Percentiles rank a stretch among this genome's conserved stretches.
These are phyloP conservation scores for Falciphora oryzae DNA, from an alignment of 2,329 filamentous ascomycete genomes.

Conservation along the genomic window DNA sequence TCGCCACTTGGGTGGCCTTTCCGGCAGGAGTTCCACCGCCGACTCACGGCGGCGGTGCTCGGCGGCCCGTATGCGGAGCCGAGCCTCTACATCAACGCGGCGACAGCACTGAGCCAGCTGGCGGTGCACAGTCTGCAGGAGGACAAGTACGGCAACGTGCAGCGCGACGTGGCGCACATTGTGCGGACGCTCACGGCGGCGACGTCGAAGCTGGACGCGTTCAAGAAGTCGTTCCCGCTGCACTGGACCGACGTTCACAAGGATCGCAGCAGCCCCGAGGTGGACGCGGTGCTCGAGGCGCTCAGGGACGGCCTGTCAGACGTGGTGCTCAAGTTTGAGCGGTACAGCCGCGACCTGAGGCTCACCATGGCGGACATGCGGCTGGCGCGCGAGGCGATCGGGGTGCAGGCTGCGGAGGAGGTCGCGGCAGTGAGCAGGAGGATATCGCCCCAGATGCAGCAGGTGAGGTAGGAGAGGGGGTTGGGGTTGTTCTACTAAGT, in stretches of 20 bases:
- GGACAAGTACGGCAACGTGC: slow-evolving; percentile 81
- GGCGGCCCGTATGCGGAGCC: slow-evolving; percentile 68
- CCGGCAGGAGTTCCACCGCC: slow-evolving; percentile 61
- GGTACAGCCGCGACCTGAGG: slow-evolving; percentile 65
- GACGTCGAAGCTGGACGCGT: slow-evolving; percentile 63
- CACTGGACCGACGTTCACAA: slow-evolving; percentile 77
- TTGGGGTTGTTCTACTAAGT: background rate
- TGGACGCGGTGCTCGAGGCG: slow-evolving; percentile 62
- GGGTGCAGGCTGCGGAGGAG: slow-evolving; percentile 17
- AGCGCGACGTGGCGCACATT: slow-evolving; percentile 69
- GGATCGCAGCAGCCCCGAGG: slow-evolving; percentile 51
- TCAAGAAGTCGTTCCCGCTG: slow-evolving; percentile 51
- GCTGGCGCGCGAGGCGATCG: slow-evolving; percentile 61
- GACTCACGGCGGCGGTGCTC: slow-evolving; percentile 61
- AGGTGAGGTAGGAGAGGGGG: slow-evolving; percentile 21
- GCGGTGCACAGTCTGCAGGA: slow-evolving; percentile 70
- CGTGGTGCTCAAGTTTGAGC: slow-evolving; percentile 66
- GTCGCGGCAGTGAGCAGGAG: background rate
- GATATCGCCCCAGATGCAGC: slow-evolving; percentile 24
- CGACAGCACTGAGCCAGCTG: slow-evolving; percentile 63
- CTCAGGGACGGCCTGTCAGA: slow-evolving; percentile 60
- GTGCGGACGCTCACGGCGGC: slow-evolving; percentile 67
- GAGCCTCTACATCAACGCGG: slow-evolving; percentile 63
- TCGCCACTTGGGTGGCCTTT: slow-evolving; percentile 61
- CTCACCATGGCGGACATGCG: slow-evolving; percentile 66